Evolutionary conservation across 805 yeast genomes (phyloP).

Genomic region (Sugiyamaella smithiae): DNA sequence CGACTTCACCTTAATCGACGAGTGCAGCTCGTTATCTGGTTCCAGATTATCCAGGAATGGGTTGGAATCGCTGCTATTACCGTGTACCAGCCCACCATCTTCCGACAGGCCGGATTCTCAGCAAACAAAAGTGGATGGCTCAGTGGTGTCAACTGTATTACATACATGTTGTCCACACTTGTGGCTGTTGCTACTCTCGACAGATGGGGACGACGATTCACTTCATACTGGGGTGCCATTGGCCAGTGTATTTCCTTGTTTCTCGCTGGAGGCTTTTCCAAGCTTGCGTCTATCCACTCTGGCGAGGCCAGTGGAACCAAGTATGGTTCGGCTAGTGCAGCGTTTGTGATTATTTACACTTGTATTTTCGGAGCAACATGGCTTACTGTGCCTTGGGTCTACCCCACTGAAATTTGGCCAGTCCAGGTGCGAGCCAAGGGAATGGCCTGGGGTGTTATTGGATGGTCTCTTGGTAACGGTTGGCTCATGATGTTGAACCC

Average conservation of each 20-base stretch:
- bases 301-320: constrained; percentile 28
- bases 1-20: constrained; percentile 19
- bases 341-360: constrained; percentile 39
- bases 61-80: constrained; percentile 27
- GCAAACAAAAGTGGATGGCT: constrained; percentile 26
- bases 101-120: constrained; percentile 36
- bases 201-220: constrained; percentile 30
- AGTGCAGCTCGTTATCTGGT: constrained; percentile 33
- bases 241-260: constrained; percentile 39
- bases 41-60: constrained; percentile 40
- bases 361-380: constrained; percentile 35
- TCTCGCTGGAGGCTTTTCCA: constrained; percentile 40
- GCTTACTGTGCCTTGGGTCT: constrained; percentile 32
- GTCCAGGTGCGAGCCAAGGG: constrained; percentile 29
- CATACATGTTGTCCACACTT: constrained; percentile 31
- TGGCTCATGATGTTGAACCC: constrained; percentile 37
- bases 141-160: constrained; percentile 23
- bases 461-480: constrained; percentile 37
- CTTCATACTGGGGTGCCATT: constrained; percentile 28
- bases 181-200: constrained; percentile 29
- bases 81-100: constrained; percentile 19
- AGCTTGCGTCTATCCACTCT: constrained; percentile 24
- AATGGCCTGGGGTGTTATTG: constrained; percentile 23
- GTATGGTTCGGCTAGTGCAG: constrained; percentile 35
- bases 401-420: constrained; percentile 32